Evolutionary conservation across 208 protist genomes (phyloP).

Genomic region (Balamuthia mandrillaris): DNA sequence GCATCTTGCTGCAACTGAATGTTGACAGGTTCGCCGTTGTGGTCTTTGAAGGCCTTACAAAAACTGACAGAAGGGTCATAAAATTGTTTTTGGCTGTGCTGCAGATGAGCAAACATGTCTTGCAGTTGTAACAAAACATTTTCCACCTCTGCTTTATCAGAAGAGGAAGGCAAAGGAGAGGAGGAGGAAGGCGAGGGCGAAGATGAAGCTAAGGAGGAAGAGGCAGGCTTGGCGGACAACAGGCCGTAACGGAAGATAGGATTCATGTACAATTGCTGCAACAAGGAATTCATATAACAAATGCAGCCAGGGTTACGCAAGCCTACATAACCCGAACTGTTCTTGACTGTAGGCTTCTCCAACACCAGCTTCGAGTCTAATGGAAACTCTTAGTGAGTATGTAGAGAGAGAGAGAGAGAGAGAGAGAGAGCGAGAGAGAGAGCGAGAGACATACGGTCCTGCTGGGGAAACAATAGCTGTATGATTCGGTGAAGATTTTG

Average conservation of each 20-base stretch:
- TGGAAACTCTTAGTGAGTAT: not conserved
- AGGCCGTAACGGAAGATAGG: conserved; percentile 20
- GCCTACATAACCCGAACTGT: conserved; percentile 7
- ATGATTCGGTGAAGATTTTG: not conserved
- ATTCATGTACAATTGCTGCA: conserved; percentile 45
- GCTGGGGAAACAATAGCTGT: not conserved
- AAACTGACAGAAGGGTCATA: not conserved
- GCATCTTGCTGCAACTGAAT: conserved; percentile 28
- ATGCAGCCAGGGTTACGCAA: conserved; percentile 29
- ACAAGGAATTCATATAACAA: conserved; percentile 41
- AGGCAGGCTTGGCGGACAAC: not conserved
- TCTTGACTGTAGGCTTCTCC: conserved; percentile 4
- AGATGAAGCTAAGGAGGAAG: not conserved
- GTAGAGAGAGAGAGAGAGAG: not conserved
- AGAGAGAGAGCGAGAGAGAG: not conserved
- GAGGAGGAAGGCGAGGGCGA: not conserved
- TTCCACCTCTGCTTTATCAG: not conserved
- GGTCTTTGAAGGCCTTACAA: conserved; percentile 24
- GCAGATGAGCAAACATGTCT: conserved; percentile 26
- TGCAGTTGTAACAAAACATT: conserved; percentile 22
- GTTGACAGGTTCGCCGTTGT: not conserved
- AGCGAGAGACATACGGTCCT: not conserved
- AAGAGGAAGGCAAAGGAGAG: not conserved
- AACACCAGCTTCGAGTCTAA: not conserved
- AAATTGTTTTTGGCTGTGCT: conserved; percentile 29